Conservation (phyloP, 306 rosid genomes). For the Glycine soja region DNA sequence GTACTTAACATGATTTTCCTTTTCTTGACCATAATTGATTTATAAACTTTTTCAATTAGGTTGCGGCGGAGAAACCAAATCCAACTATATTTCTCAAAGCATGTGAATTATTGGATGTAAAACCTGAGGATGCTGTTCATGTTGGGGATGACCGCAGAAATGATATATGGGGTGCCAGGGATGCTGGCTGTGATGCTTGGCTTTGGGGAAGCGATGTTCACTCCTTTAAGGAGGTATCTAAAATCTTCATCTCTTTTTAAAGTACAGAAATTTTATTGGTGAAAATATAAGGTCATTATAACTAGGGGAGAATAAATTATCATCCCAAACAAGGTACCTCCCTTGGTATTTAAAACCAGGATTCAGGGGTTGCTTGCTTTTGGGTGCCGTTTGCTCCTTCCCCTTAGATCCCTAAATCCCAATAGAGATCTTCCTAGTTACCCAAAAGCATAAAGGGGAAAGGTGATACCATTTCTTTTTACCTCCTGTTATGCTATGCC, state of each 20-base stretch:
- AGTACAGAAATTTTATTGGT: not conserved
- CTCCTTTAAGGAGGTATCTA: slow-evolving; percentile 86
- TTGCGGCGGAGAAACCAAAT: slow-evolving; percentile 94
- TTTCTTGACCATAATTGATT: slow-evolving; percentile 4
- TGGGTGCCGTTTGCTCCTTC: slow-evolving; percentile 9
- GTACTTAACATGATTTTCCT: not conserved
- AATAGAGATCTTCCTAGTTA: not conserved
- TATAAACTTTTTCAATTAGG: slow-evolving; percentile 57
- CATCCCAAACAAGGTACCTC: slow-evolving; percentile 23
- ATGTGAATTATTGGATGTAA: slow-evolving; percentile 81
- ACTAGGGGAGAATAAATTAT: not conserved
- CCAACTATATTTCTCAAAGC: slow-evolving; percentile 99
- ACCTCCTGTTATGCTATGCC: slow-evolving; percentile 13
- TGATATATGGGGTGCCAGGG: slow-evolving; percentile 99
- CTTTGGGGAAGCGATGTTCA: slow-evolving; percentile 99
- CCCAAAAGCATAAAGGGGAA: not conserved
- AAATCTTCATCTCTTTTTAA: slow-evolving; percentile 31
- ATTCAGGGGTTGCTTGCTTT: not conserved
- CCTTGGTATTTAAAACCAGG: slow-evolving; percentile 14
- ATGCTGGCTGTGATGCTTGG: slow-evolving; percentile 99
- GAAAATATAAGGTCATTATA: not conserved
- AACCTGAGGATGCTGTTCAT: slow-evolving; percentile 94
- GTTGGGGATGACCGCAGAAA: slow-evolving; percentile 97
- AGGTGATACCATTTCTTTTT: not conserved
- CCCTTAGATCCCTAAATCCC: slow-evolving; percentile 9